Base-by-base conservation (phyloP, 768 basidiomycete species). In the Rhizopogon salebrosus region DNA sequence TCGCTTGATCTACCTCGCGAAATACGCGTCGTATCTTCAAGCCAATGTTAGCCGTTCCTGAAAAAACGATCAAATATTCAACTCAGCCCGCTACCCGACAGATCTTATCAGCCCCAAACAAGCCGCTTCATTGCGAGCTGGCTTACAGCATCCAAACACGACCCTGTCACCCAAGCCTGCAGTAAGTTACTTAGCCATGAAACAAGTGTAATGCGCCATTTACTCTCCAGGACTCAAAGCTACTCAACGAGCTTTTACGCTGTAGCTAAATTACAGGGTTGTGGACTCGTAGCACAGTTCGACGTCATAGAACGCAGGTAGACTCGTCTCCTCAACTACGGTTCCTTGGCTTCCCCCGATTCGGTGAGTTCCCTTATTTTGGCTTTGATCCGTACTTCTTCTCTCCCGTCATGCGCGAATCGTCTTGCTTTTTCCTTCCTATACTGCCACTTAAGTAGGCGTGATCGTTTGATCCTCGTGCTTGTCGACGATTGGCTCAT, bases 11-110 rank as follows among this genome's bases (percentile, higher is more conserved):
- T 11, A 18, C 35, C 27, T 27, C 16, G 22, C 43, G 9, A 22
- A 31, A 27, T 14, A 49, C 18, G 31, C 31, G 6, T 35, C 23
- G 40, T 31, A 45, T 26, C 39, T 31, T 3, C 51, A 26, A 24
- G 51, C 18, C 51, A 53, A 35, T 45, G 35, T 24, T 31, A 42
- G 31, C 34, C 38, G 54, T 55, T 53, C 54, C 54, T 55, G 52
- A 43, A 36, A 46, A n/a, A n/a, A 34, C 26, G 31, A 51, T 54
- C 54, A 51, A 31, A 50, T n/a, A 52, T 51, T 51, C 53, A 53
- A 53, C 54, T 55, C 54, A 55, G 52, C 52, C 35, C 24, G 18
- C 42, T 42, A 53, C 41, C 38, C 51, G 54, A 52, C 51, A 52
- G 34, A 55, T 55, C 53, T 51, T 55, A 55, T 55, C 54, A 31